Base-by-base conservation (phyloP, 257 asterid genomes). In the Prunella vulgaris region DNA sequence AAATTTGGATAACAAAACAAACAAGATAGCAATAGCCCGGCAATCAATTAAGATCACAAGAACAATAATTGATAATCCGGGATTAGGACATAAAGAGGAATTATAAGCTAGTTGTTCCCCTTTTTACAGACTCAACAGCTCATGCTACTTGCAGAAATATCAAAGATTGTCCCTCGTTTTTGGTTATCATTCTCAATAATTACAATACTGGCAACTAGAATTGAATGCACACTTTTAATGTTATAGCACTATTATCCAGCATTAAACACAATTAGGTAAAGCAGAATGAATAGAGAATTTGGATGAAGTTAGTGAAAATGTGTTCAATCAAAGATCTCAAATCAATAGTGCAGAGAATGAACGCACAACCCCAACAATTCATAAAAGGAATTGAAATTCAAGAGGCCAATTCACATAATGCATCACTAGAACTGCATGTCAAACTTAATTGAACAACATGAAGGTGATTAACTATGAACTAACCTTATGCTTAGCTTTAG, bases 401-500 rank as follows among this genome's bases (percentile, higher is more conserved):
- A 72, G 21, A 64, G 68, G 20, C 56, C n/a, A 15, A 70, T 32
- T 1, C 21, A 65, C 4, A 6, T 42, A 56, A 53, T 18, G 61
- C 21, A 53, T 9, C 8, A 49, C n/a, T 28, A 24, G 4, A 42
- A 42, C 37, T 42, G 7, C 53, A 44, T 65, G 49, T 35, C 42
- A 57, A 77, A 40, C 20, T n/a, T 2, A 33, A 30, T 14, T 3
- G 32, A 35, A 46, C 22, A 64, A 46, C 10, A 51, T 18, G 10
- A 17, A n/a, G 66, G n/a, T 8, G 24, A 7, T 25, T 32, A 15
- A 60, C 64, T 69, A 35, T 14, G 49, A 53, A 66, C 88, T 57
- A 64, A 93, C 99, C 97, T 90, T 90, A 71, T 87, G 92, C 84
- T 93, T 90, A 61, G 99, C 99, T 76, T 93, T 93, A 4, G 88